These are phyloP conservation scores for Calocybe gambosa DNA, from an alignment of 1,284 basidiomycete genomes.

Conservation along the genomic window DNA sequence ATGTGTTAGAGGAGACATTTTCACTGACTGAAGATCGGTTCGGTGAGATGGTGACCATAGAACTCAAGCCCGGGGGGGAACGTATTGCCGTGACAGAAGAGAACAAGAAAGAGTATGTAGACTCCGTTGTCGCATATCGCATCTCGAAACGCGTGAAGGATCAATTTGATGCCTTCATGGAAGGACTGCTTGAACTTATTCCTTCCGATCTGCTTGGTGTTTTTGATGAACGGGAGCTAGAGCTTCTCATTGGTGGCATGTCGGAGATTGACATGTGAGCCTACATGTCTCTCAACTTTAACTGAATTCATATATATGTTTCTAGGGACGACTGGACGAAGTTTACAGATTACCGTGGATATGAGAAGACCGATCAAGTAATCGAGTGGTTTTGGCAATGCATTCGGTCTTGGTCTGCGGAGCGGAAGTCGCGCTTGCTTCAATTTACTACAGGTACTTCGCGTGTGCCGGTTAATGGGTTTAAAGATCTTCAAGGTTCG, in stretches of 20 bases:
- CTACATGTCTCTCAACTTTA: neutral
- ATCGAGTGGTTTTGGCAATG: slow-evolving; percentile 99
- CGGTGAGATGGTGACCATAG: slow-evolving; percentile 92
- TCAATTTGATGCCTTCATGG: slow-evolving; percentile 95
- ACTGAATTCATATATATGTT: slow-evolving; percentile 4
- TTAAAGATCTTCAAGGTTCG: slow-evolving; percentile 97
- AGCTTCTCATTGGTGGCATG: slow-evolving; percentile 97
- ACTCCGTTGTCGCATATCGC: slow-evolving; percentile 90
- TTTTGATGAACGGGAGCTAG: slow-evolving; percentile 97
- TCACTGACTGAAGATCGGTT: slow-evolving; percentile 94
- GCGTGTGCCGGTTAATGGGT: slow-evolving; percentile 96
- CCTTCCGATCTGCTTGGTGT: slow-evolving; percentile 94
- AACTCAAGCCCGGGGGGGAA: slow-evolving; percentile 84
- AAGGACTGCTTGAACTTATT: slow-evolving; percentile 92
- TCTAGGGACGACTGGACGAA: slow-evolving; percentile 80
- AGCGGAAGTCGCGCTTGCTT: slow-evolving; percentile 89
- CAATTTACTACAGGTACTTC: slow-evolving; percentile 99
- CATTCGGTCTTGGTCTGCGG: slow-evolving; percentile 92
- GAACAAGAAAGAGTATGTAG: slow-evolving; percentile 99
- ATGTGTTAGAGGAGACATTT: slow-evolving; percentile 93
- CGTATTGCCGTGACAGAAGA: slow-evolving; percentile 88
- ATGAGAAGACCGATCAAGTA: slow-evolving; percentile 87
- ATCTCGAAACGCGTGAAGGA: slow-evolving; percentile 91
- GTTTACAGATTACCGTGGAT: slow-evolving; percentile 81
- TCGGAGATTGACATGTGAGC: slow-evolving; percentile 93